Percentiles rank a stretch among this genome's conserved stretches.
These are phyloP conservation scores for Suillus cothurnatus DNA, from an alignment of 768 basidiomycete species.

Conservation along the genomic window DNA sequence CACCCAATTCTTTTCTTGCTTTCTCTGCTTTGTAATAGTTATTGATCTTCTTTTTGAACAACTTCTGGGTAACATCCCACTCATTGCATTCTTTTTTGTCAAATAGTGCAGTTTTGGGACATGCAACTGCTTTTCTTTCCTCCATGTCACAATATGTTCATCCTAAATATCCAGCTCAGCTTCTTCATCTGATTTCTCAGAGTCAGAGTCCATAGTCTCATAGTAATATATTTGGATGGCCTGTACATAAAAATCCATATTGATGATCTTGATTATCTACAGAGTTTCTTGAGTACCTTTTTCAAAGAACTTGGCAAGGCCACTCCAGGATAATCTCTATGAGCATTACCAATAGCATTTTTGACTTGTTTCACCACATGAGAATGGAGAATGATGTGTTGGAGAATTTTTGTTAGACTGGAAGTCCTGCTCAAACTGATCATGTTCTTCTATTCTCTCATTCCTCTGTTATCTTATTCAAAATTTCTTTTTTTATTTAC, in stretches of 20 bases:
- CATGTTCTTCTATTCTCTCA: no score
- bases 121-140: not conserved
- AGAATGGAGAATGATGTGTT: no score
- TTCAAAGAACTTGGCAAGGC: not conserved
- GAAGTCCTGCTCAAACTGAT: not conserved
- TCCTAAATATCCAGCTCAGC: not conserved
- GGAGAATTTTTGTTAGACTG: not conserved
- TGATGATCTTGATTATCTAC: not conserved
- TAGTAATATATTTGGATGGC: no score
- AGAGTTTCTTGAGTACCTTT: not conserved
- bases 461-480: no score
- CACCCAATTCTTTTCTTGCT: not conserved
- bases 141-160: no score
- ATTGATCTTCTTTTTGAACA: not conserved
- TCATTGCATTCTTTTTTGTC: not conserved
- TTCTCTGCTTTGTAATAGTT: not conserved
- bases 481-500: no score
- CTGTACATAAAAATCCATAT: no score
- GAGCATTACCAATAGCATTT: not conserved
- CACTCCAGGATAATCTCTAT: not conserved
- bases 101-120: not conserved
- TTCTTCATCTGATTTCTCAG: not conserved
- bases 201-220: no score
- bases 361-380: not conserved
- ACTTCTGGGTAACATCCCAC: not conserved